Evolutionary conservation across 106 monocot species (phyloP), one percentile per base, ranked within the genome.

Genomic region (Phalaenopsis equestris): DNA sequence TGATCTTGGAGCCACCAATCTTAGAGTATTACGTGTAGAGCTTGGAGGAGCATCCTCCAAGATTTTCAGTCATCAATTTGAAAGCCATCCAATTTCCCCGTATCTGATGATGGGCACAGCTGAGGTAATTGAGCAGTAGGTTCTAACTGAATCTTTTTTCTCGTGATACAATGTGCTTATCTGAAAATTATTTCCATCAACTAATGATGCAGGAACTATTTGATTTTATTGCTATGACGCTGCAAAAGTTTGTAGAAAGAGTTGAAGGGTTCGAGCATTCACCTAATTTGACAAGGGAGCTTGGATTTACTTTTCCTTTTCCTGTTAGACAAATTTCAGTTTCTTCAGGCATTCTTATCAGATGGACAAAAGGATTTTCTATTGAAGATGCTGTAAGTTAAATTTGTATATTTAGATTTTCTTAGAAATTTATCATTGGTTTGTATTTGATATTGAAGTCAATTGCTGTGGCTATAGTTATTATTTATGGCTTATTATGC

Each of bases 291-390:
- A 85, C 76, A 74, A 88, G 82, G 80, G 83, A 85, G n/a, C 77
- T 96, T 77, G 96, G 91, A 64, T 93, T 96, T 83, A 91, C 93
- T 61, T 91, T 93, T 85, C 86, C 96, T 76, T 96, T 96, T 80
- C 96, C 93, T 68, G 61, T 91, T 67, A 88, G 79, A 83, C 96
- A 96, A 84, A 77, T 11, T 43, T 93, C 96, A 21, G 77, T 88
- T 82, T 91, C 93, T 67, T 91, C 96, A 30, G 96, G 96, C 23
- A 49, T 74, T 72, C 88, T 96, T n/a, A 87, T 96, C 55, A 91
- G 88, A 74, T 96, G 93, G 93, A 93, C 91, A 38, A 96, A 96
- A 86, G 94, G 87, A n/a, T 94, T 92, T 82, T 48, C 89, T 19
- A 85, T 94, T 47, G 82, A 90, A 82, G 90, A 92, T 81, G 72